Conservation (phyloP, 1,284 basidiomycete genomes). For the Tilletia walkeri region DNA sequence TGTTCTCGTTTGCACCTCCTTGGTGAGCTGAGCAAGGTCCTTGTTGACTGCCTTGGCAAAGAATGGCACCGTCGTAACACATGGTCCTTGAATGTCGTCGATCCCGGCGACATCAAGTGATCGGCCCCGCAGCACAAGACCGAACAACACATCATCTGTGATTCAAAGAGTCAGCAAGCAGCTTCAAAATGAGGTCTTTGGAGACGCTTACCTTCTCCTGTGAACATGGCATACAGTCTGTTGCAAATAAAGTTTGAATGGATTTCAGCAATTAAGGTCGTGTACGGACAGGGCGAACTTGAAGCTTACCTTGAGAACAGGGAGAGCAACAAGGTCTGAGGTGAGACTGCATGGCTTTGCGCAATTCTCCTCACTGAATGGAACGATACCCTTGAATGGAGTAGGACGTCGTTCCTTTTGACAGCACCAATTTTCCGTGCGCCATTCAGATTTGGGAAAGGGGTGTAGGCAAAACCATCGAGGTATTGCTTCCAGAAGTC, state of each 20-base stretch:
- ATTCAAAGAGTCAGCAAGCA: background rate
- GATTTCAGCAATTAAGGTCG: background rate
- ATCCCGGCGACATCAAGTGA: conserved; percentile 29
- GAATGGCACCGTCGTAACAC: conserved; percentile 47
- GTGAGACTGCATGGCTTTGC: conserved; percentile 29
- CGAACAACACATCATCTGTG: conserved; percentile 29
- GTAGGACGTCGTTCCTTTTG: conserved; percentile 6
- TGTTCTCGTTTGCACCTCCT: background rate
- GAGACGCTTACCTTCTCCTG: background rate
- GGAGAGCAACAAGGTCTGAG: conserved; percentile 39
- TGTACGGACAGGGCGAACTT: background rate
- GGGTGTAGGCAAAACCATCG: conserved; percentile 30
- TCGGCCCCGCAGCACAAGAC: conserved; percentile 47
- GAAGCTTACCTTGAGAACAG: conserved; percentile 25
- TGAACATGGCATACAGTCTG: background rate
- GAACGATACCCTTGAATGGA: background rate
- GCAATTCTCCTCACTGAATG: conserved; percentile 27
- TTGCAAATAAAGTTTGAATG: conserved; percentile 24
- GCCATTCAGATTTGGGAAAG: conserved; percentile 42
- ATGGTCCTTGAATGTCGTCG: conserved; percentile 45
- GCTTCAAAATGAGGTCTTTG: too few species aligned
- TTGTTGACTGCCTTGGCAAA: conserved; percentile 15
- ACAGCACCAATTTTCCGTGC: conserved; percentile 20
- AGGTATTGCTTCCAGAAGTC: conserved; percentile 37
- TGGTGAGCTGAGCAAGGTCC: background rate